Evolutionary conservation across 176 grass and related monocot species (phyloP), one percentile per base, ranked within the genome.

Genomic region (Poa annua): DNA sequence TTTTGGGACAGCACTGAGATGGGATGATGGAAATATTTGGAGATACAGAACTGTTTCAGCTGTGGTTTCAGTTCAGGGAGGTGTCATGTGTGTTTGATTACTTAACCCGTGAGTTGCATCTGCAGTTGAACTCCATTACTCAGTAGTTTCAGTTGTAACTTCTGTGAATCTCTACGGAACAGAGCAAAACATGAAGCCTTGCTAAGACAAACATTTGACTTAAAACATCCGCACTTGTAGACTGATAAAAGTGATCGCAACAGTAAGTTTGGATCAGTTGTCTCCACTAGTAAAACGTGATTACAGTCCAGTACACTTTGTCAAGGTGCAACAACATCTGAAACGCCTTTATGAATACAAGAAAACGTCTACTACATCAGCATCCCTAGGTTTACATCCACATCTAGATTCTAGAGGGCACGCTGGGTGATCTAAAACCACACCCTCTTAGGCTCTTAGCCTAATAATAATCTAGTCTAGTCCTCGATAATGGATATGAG

Each of bases 401-500:
- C 52, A 17, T 14, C 14, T 44, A 38, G 80, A 45, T n/a, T n/a
- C n/a, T n/a, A n/a, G n/a, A n/a, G 65, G 73, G 6, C 33, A 76
- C 45, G 29, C 47, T 66, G 47, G 33, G 68, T 51, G 57, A 35
- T 53, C 19, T 45, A 34, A 64, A 77, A 61, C 12, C 48, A 65
- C 77, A 34, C 47, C 53, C 17, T 29, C 17, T 29, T 22, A 29
- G 29, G 29, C n/a, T 29, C 29, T 61, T 63, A 62, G 24, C 12
- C 60, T 26, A 63, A 63, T 13, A 62, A 13, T 19, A 29, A 2
- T 29, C 67, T 89, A 85, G 56, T 85, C 67, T 89, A 92, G 81
- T 89, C 87, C 8, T 92, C 81, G 21, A 87, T 87, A 29, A 92
- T 87, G 81, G 84, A 19, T 13, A 92, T 92, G 64, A 92, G 84